A percentile compares a stretch with the other conserved stretches of the same genome.
Conservation (phyloP, 176 grass and related monocot genomes). For the Carex myosuroides region DNA sequence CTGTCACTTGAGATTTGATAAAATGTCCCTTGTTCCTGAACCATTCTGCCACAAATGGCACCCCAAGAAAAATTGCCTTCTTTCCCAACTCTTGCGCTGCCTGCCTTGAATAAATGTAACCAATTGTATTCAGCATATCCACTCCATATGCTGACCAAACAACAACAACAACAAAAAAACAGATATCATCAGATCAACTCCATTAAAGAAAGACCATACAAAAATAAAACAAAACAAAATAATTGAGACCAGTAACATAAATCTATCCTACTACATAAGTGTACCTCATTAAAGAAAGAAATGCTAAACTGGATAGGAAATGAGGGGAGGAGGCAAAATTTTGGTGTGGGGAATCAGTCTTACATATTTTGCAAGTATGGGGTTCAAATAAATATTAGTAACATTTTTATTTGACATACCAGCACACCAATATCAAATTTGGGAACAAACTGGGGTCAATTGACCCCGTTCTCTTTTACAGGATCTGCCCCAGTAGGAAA, state of each 20-base stretch:
- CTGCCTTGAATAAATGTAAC: slow-evolving; percentile 91
- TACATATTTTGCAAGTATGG: not conserved
- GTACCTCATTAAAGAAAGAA: not conserved
- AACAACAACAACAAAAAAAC: slow-evolving; percentile 22
- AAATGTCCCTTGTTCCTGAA: slow-evolving; percentile 99
- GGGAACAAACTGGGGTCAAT: not conserved
- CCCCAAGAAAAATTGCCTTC: slow-evolving; percentile 77
- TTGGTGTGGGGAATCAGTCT: not conserved
- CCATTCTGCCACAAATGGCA: slow-evolving; percentile 96
- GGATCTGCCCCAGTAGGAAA: not conserved
- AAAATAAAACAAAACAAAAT: not conserved
- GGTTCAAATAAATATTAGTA: not conserved
- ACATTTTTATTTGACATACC: not conserved
- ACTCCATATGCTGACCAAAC: slow-evolving; percentile 70
- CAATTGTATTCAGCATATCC: slow-evolving; percentile 95
- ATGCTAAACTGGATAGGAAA: not conserved
- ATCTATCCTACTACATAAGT: slow-evolving; percentile 1
- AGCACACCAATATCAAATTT: not conserved
- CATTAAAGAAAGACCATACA: slow-evolving; percentile 17
- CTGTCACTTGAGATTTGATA: slow-evolving; percentile 98
- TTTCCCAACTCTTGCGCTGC: slow-evolving; percentile 96
- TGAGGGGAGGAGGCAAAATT: not conserved
- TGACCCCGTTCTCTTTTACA: not conserved
- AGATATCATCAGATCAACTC: not conserved
- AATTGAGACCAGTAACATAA: not conserved